Conservation (phyloP, 257 asterid species). For the Penstemon newberryi region DNA sequence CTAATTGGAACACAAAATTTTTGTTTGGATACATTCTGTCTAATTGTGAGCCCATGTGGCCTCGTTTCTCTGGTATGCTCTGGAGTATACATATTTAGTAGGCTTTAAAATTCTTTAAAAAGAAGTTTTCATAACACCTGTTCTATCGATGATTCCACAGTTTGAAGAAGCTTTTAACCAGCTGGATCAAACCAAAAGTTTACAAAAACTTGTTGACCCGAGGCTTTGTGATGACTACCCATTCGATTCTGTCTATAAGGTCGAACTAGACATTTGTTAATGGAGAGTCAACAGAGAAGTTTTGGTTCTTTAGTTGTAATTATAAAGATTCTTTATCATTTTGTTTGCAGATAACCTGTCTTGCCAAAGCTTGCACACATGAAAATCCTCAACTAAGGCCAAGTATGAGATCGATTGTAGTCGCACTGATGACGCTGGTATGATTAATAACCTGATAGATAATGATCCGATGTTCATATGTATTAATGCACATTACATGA, state of each 20-base stretch:
- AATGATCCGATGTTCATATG: too few relatives aligned
- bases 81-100: conserved; percentile 1
- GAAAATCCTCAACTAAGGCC: conserved; percentile 87
- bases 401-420: conserved; percentile 87
- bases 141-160: conserved; percentile 36
- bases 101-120: neutral
- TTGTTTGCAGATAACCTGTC: conserved; percentile 62
- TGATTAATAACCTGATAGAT: too few relatives aligned
- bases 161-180: conserved; percentile 64
- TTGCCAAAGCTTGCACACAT: conserved; percentile 77
- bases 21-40: conserved; percentile 78
- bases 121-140: neutral
- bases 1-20: neutral
- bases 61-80: conserved; percentile 67
- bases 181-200: conserved; percentile 48
- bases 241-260: conserved; percentile 71
- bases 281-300: neutral
- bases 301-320: neutral
- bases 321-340: neutral
- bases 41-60: conserved; percentile 25
- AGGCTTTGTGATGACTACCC: conserved; percentile 65
- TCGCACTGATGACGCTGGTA: conserved; percentile 74
- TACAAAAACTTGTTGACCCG: conserved; percentile 64
- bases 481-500: too few relatives aligned
- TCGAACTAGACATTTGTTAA: conserved; percentile 14